Conservation (phyloP, 129 eudicot species). For the Pulicaria dysenterica region DNA sequence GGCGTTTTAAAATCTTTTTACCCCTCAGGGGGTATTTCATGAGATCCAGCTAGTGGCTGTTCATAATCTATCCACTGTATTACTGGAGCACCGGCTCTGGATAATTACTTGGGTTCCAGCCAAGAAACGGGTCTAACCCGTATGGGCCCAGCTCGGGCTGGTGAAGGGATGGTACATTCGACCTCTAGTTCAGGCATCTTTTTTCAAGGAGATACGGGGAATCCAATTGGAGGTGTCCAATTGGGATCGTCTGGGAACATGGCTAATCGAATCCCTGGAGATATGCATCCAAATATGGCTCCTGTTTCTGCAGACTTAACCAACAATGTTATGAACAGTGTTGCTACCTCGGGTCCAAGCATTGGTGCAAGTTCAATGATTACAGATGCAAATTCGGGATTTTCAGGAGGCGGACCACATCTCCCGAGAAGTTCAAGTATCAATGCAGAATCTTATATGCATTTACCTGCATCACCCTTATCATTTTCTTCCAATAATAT, state of each 20-base stretch:
- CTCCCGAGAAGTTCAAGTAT: slow-evolving; percentile 79
- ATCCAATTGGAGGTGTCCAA: slow-evolving; percentile 45
- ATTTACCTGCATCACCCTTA: slow-evolving; percentile 76
- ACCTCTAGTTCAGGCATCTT: slow-evolving; percentile 72
- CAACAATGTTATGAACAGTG: slow-evolving; percentile 54
- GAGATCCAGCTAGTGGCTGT: not conserved
- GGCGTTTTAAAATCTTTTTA: not conserved
- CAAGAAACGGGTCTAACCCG: slow-evolving; percentile 39
- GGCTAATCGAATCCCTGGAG: slow-evolving; percentile 44
- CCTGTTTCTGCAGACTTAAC: slow-evolving; percentile 55
- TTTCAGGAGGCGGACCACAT: slow-evolving; percentile 66
- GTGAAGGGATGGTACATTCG: slow-evolving; percentile 64
- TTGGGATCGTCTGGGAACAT: slow-evolving; percentile 60
- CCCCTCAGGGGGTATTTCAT: not conserved
- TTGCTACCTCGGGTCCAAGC: slow-evolving; percentile 66
- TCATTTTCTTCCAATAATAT: slow-evolving; percentile 73
- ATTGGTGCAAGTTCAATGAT: slow-evolving; percentile 77
- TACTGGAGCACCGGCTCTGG: slow-evolving; percentile 44
- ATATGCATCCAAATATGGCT: slow-evolving; percentile 40
- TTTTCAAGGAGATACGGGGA: slow-evolving; percentile 60
- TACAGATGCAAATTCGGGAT: slow-evolving; percentile 78
- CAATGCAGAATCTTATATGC: slow-evolving; percentile 60
- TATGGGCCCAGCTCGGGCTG: slow-evolving; percentile 74
- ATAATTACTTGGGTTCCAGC: slow-evolving; percentile 50
- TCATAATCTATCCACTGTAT: not conserved